Conservation (phyloP, 192 early-diverging fungal genomes). For the Dissophora ornata region DNA sequence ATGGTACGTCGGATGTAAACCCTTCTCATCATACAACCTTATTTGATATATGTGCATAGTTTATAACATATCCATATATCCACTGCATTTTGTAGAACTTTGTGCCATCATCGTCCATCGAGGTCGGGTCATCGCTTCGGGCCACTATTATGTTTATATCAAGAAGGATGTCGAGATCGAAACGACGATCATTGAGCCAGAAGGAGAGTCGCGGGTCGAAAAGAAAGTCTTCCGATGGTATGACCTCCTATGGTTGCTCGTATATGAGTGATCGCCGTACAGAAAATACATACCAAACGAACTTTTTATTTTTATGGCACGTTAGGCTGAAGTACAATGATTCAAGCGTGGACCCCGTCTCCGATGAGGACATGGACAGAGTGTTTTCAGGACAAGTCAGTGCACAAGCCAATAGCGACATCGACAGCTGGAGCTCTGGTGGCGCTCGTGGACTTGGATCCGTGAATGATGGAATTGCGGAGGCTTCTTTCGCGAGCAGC, state of each 20-base stretch:
- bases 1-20: too few species aligned
- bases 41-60: neutral
- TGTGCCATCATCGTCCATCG: conserved; percentile 49
- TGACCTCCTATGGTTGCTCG: neutral
- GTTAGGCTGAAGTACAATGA: conserved; percentile 50
- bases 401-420: neutral
- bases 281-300: too few species aligned
- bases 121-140: conserved; percentile 32
- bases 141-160: conserved; percentile 49
- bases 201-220: conserved; percentile 18
- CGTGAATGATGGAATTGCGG: neutral
- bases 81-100: conserved; percentile 15
- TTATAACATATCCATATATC: too few species aligned
- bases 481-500: neutral
- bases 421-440: neutral
- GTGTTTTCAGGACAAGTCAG: conserved; percentile 35
- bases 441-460: neutral
- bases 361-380: conserved; percentile 32
- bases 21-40: too few species aligned
- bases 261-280: neutral
- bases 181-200: conserved; percentile 21
- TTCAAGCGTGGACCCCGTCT: conserved; percentile 21
- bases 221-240: conserved; percentile 40
- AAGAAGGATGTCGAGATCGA: conserved; percentile 35
- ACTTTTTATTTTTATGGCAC: neutral